These are phyloP conservation scores for Raddia guianensis DNA, from an alignment of 176 grass and related monocot species.

Conservation along the genomic window DNA sequence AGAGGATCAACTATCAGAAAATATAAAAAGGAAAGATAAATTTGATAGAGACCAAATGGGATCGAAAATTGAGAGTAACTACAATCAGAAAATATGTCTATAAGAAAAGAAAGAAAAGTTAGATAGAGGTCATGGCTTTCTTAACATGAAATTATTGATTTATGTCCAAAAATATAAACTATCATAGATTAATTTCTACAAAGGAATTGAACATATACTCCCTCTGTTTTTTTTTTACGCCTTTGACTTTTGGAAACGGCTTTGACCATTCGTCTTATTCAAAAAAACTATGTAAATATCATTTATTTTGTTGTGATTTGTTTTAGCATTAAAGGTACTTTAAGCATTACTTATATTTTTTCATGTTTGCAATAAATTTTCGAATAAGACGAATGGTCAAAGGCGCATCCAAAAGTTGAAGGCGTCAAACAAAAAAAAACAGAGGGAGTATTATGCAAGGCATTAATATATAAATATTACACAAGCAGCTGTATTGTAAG, in stretches of 20 bases:
- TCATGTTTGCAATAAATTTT: no score
- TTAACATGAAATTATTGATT: slow-evolving; percentile 19
- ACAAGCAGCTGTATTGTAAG: neutral
- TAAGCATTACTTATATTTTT: no score
- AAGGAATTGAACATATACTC: neutral
- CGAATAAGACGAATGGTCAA: no score
- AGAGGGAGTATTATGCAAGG: neutral
- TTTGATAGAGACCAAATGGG: neutral
- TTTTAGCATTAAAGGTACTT: no score
- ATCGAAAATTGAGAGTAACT: slow-evolving; percentile 9
- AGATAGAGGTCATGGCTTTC: slow-evolving; percentile 7
- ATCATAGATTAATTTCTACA: slow-evolving; percentile 10
- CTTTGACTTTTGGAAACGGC: no score
- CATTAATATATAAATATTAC: slow-evolving; percentile 32
- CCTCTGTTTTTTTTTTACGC: no score
- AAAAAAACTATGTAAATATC: no score
- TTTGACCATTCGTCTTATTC: no score
- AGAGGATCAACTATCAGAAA: slow-evolving; percentile 8
- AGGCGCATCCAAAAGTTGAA: no score
- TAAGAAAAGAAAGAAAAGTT: slow-evolving; percentile 5
- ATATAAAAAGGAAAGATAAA: slow-evolving; percentile 14
- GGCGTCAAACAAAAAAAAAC: no score
- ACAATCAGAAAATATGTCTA: slow-evolving; percentile 26
- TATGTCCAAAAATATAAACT: neutral
- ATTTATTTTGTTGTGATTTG: no score